These are phyloP conservation scores for Fusarium oligoseptatum DNA, from an alignment of 2,329 filamentous ascomycete species.

Conservation along the genomic window DNA sequence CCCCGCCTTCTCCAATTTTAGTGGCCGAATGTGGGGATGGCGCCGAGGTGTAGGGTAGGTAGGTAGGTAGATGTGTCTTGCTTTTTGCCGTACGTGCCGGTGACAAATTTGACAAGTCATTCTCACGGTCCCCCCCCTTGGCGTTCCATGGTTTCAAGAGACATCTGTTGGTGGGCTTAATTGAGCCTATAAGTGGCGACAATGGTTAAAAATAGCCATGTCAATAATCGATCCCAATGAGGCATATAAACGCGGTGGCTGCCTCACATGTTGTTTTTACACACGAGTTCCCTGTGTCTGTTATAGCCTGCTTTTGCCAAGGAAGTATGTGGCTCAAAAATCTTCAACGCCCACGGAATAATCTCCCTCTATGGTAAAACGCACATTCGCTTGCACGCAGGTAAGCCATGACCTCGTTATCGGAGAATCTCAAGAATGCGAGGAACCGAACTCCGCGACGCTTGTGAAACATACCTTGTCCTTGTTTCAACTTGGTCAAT, in stretches of 20 bases:
- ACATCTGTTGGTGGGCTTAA: neutral
- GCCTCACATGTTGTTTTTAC: neutral
- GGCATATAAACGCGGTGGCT: neutral
- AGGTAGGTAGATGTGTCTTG: neutral
- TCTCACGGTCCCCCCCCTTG: neutral
- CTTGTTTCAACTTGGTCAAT: neutral
- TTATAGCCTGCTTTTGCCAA: neutral
- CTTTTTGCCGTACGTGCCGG: neutral
- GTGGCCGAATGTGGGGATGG: conserved; percentile 32
- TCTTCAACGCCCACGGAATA: neutral
- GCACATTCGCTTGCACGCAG: neutral
- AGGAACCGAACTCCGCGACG: neutral
- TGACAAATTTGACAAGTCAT: neutral
- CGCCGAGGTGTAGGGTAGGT: conserved; percentile 23
- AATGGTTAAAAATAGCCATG: neutral
- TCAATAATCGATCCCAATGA: neutral
- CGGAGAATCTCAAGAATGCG: neutral
- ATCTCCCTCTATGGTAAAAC: neutral
- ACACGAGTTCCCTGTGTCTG: neutral
- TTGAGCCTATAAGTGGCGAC: neutral
- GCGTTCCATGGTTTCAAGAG: neutral
- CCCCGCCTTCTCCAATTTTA: conserved; percentile 30
- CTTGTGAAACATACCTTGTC: neutral
- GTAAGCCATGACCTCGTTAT: neutral
- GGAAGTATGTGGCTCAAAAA: neutral